Evolutionary conservation across 2,329 filamentous ascomycete genomes (phyloP), one percentile per base, ranked within the genome.

Genomic region (Fusarium citri): DNA sequence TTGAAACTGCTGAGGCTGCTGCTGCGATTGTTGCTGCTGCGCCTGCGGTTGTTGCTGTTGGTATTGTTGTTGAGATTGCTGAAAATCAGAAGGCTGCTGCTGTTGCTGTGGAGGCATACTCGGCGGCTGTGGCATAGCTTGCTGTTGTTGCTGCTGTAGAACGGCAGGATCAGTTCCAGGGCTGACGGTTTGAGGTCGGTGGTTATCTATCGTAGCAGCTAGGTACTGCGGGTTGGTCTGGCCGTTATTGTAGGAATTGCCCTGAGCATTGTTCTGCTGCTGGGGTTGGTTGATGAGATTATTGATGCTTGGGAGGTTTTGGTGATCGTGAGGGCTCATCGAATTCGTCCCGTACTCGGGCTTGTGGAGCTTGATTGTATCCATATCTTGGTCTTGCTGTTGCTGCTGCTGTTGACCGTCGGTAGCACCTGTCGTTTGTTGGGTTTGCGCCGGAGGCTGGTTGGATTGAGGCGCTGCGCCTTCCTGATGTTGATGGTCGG

Each of bases 241-340:
- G 34, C 49, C 50, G 62, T 71, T 73, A 57, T 69, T 74, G 61
- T 71, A 74, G 73, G 76, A 68, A 76, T 77, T 69, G 75, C 73
- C 80, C 75, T 80, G 66, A 68, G 79, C 80, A 75, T 86, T 84
- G 22, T 64, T 49, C 77, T 86, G 76, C 67, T 78, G 66, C 37
- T 69, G 65, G 64, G 76, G 73, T 47, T 70, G 85, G 77, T 96
- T 91, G 82, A 96, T 94, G 74, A 97, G 86, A 80, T 95, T 94
- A 76, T 90, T 91, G 83, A 96, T 96, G 76, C 89, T 93, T 64
- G 93, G 91, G 68, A 92, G 86, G 82, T 93, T 93, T 80, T 93
- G 91, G 58, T 86, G 84, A 66, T 88, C 85, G 74, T 70, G 79
- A 72, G 49, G 31, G 31, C 64, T 70, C 69, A 68, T 79, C 71